phyloP scores from a whole-genome alignment of 2,329 filamentous ascomycete species.

The Orbilia quercus region DNA sequence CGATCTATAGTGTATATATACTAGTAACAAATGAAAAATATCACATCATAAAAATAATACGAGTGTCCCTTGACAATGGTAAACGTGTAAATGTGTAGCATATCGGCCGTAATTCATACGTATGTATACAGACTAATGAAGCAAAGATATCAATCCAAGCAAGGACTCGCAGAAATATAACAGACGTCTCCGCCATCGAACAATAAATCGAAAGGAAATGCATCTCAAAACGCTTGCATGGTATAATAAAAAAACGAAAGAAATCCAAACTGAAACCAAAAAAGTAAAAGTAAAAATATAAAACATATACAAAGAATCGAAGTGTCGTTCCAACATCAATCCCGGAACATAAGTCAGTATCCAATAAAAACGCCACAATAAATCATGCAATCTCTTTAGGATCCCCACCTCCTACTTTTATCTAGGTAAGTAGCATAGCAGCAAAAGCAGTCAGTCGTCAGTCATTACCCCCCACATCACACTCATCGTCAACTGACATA shows the following conservation, averaged over 20 bases:
- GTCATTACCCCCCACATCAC: slow-evolving; percentile 2
- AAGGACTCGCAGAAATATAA: not conserved
- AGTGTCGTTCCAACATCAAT: slow-evolving; percentile 17
- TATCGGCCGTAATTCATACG: slow-evolving; percentile 53
- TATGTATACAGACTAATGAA: slow-evolving; percentile 4
- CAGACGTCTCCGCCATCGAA: not conserved
- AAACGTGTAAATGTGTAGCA: too few species aligned
- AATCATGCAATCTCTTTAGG: slow-evolving; percentile 16
- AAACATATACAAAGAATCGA: slow-evolving; percentile 53
- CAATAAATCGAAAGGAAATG: not conserved
- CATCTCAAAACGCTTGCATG: slow-evolving; percentile 1
- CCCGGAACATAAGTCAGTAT: too few species aligned
- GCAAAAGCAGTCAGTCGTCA: slow-evolving; percentile 18
- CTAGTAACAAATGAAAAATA: not conserved
- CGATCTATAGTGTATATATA: too few species aligned
- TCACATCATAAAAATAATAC: not conserved
- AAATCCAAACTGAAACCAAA: slow-evolving; percentile 37
- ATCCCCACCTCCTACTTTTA: slow-evolving; percentile 19
- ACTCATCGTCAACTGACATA: slow-evolving; percentile 1
- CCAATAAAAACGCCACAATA: slow-evolving; percentile 13
- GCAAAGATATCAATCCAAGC: not conserved
- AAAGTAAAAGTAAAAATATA: slow-evolving; percentile 55
- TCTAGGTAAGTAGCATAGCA: slow-evolving; percentile 1
- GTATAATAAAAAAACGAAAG: too few species aligned
- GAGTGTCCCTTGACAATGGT: too few species aligned